These are phyloP conservation scores for Irpex rosettiformis DNA, from an alignment of 1,284 basidiomycete species.

Conservation along the genomic window DNA sequence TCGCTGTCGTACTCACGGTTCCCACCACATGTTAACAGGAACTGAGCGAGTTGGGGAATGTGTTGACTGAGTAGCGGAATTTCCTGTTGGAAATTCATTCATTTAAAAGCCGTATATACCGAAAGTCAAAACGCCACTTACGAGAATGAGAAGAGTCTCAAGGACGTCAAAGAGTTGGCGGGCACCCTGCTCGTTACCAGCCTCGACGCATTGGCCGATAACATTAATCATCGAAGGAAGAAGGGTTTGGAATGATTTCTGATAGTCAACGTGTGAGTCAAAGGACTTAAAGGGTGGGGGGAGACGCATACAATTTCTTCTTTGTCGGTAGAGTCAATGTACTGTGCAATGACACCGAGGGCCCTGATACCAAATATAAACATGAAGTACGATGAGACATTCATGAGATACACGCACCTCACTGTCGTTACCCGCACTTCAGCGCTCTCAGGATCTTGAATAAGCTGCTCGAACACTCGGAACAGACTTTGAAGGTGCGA, in stretches of 20 bases:
- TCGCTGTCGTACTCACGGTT: slow-evolving; percentile 80
- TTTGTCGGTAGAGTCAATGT: slow-evolving; percentile 89
- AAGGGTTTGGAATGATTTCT: slow-evolving; percentile 89
- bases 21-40: slow-evolving; percentile 84
- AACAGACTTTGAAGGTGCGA: slow-evolving; percentile 79
- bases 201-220: slow-evolving; percentile 84
- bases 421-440: slow-evolving; percentile 93
- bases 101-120: background rate
- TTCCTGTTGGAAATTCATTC: slow-evolving; percentile 52
- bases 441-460: slow-evolving; percentile 85
- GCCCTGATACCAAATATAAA: slow-evolving; percentile 45
- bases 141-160: slow-evolving; percentile 92
- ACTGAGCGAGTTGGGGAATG: slow-evolving; percentile 85
- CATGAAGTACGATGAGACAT: slow-evolving; percentile 1
- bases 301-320: slow-evolving; percentile 67
- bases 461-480: slow-evolving; percentile 76
- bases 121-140: slow-evolving; percentile 31
- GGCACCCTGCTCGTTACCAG: slow-evolving; percentile 78
- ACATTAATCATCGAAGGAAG: slow-evolving; percentile 91
- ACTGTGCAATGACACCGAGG: slow-evolving; percentile 91
- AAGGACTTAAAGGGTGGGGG: background rate
- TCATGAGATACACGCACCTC: slow-evolving; percentile 40
- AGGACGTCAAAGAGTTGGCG: slow-evolving; percentile 94
- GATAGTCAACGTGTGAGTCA: slow-evolving; percentile 10
- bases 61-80: slow-evolving; percentile 89